A percentile compares a stretch with the other conserved stretches of the same genome.
These are phyloP conservation scores for Mucor circinelloides DNA, from an alignment of 371 early-diverging fungal genomes.

Conservation along the genomic window DNA sequence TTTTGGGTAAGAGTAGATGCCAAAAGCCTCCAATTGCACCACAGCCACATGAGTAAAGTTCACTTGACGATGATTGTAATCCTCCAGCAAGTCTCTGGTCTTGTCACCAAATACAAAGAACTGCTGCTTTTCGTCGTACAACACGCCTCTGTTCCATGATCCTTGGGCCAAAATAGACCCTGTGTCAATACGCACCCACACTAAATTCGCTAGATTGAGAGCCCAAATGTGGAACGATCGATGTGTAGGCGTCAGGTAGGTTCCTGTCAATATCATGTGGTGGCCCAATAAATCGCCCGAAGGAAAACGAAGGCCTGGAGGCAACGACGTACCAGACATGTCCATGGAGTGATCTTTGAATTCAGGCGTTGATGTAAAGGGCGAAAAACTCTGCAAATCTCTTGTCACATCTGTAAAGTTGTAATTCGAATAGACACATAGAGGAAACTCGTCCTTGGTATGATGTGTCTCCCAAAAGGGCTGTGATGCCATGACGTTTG, in stretches of 20 bases:
- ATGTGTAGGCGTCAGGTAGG: constrained; percentile 67
- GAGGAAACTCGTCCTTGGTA: constrained; percentile 16
- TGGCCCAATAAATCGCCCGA: constrained; percentile 68
- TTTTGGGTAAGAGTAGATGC: constrained; percentile 63
- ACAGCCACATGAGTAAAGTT: constrained; percentile 77
- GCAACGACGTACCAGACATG: constrained; percentile 63
- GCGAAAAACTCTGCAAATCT: constrained; percentile 64
- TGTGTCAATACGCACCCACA: constrained; percentile 73
- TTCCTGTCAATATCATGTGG: constrained; percentile 75
- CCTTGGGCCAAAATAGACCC: constrained; percentile 67
- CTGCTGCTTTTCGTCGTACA: constrained; percentile 62
- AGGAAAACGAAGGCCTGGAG: constrained; percentile 83
- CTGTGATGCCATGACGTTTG: constrained; percentile 1
- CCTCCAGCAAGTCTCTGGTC: constrained; percentile 67
- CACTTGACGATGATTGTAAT: constrained; percentile 77
- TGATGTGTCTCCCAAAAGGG: constrained; percentile 27
- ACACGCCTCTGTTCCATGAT: constrained; percentile 79
- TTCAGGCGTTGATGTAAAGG: constrained; percentile 30
- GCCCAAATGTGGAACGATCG: constrained; percentile 79
- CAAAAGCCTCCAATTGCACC: constrained; percentile 76
- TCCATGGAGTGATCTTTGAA: constrained; percentile 60
- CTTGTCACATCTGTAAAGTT: constrained; percentile 78
- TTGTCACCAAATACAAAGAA: constrained; percentile 76
- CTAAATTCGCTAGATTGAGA: constrained; percentile 62
- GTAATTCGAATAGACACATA: constrained; percentile 79